Base-by-base conservation (phyloP, 495 filamentous ascomycete species). In the Amphirosellinia nigrospora region DNA sequence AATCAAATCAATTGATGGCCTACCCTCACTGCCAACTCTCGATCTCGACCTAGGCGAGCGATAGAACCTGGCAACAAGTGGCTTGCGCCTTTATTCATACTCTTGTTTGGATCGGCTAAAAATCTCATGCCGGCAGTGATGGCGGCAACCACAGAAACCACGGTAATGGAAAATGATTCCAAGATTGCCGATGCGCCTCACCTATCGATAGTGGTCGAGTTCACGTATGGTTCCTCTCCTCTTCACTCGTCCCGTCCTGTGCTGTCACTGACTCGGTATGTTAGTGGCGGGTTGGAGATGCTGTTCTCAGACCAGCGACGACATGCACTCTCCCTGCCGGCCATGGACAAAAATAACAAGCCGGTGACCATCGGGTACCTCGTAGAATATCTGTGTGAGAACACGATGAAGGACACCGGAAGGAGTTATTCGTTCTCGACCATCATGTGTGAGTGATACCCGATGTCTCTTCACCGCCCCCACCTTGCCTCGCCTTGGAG, bases 281-380 rank as follows among this genome's bases (percentile, higher is more conserved):
- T 58, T 21, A 97, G 96, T 71, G 96, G 96, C 60, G 96, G 96
- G 23, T 89, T 99, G n/a, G 96, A 99, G 79, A 90, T 97, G 79
- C 88, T 99, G 66, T 99, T 99, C 79, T 88, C 89, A 23, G 93
- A 97, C 75, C 82, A 92, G 77, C 87, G 88, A 56, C 91, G 89
- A 68, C 92, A 94, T 74, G 79, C 82, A 1, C 73, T 99, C 53
- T 82, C 86, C 19, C 71, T 98, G 32, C 92, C 96, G 38, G 80
- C 85, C n/a, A 82, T 73, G 34, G 85, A 90, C 72, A 79, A 82
- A 30, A 75, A 87, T 38, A 90, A 88, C 46, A 82, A 80, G 46
- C 85, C 86, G 10, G 81, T 89, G 43, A 96, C 88, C 68, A 87
- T 97, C 50, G 87, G 86, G n/a, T 93, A 88, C 76, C 87, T 98